A percentile compares a stretch with the other conserved stretches of the same genome.
Conservation (phyloP, 2,329 filamentous ascomycete genomes). For the Fonsecaea pugnacius region DNA sequence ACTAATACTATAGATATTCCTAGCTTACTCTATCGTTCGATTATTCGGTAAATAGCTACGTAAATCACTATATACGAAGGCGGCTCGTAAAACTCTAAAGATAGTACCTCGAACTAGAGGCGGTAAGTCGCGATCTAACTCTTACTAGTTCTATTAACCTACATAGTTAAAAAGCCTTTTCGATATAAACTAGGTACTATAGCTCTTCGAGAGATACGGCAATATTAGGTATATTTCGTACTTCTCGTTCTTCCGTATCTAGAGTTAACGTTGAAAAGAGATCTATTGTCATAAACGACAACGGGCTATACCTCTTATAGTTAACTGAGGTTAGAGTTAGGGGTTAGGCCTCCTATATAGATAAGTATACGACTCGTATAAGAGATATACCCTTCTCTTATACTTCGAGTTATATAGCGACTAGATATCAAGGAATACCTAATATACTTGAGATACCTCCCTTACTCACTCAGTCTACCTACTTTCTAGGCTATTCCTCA, state of each 20-base stretch:
- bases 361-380: slow-evolving; percentile 25
- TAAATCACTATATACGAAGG: slow-evolving; percentile 82
- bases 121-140: slow-evolving; percentile 72
- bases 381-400: too few species aligned
- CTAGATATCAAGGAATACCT: too few species aligned
- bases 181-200: slow-evolving; percentile 88
- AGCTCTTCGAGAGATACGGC: slow-evolving; percentile 96
- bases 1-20: neutral
- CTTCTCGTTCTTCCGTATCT: neutral
- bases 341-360: too few species aligned
- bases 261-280: slow-evolving; percentile 59
- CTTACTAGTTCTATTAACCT: neutral
- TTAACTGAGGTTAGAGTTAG: too few species aligned
- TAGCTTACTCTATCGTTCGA: neutral
- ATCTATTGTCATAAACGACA: too few species aligned
- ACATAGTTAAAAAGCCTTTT: slow-evolving; percentile 59
- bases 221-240: slow-evolving; percentile 64
- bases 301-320: too few species aligned
- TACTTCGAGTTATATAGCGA: too few species aligned
- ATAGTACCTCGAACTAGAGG: slow-evolving; percentile 92
- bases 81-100: slow-evolving; percentile 75
- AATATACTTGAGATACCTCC: too few species aligned
- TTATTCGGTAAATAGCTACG: slow-evolving; percentile 70
- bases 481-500: too few species aligned
- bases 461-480: too few species aligned